Base-by-base conservation (phyloP, 139 green algal species). In the Pleodorina starrii region DNA sequence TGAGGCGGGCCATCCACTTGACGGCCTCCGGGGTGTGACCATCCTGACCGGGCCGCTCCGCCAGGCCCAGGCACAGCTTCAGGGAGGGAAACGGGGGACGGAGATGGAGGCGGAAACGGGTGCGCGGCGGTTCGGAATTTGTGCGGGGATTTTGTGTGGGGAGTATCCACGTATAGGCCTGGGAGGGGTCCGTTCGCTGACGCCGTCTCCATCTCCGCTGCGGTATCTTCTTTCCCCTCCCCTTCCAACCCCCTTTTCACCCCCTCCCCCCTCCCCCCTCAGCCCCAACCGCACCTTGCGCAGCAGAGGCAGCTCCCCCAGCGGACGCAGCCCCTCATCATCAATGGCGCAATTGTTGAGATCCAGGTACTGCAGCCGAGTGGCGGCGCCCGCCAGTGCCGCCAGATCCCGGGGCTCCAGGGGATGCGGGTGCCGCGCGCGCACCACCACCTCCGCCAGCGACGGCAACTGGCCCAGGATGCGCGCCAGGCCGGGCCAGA, bases 381-480 rank as follows among this genome's bases (percentile, higher is more conserved):
- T 74, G 38, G 57, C 38, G 38, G 81, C 68, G 19, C 23, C 83
- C 66, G 29, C 40, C 43, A 88, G 46, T 4, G 21, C 23, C 17
- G 66, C 14, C 68, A 81, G 83, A 66, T 88, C 83, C 35, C 32
- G 23, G 9, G 46, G 23, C 44, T 19, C 35, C 46, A 88, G 68
- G 16, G 66, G 46, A 66, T 88, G 83, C 32, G 83, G 83, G 35
- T 69, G 46, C 5, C 69, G 69, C 21, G 83, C 23, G 44, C 83
- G 83, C 44, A 88, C 83, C 66, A 88, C 83, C 68, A 81, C 68
- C 66, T 88, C 59, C 80, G 78, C 60, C 44, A 88, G 83, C 10
- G 66, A 44, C 32, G 66, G 83, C 83, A 88, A 66, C 83, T 68
- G 66, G 9, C 83, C 83, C 83, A 88, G 66, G 66, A 80, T 81